Base-by-base conservation (phyloP, 805 yeast species). In the Candida ovalis region DNA sequence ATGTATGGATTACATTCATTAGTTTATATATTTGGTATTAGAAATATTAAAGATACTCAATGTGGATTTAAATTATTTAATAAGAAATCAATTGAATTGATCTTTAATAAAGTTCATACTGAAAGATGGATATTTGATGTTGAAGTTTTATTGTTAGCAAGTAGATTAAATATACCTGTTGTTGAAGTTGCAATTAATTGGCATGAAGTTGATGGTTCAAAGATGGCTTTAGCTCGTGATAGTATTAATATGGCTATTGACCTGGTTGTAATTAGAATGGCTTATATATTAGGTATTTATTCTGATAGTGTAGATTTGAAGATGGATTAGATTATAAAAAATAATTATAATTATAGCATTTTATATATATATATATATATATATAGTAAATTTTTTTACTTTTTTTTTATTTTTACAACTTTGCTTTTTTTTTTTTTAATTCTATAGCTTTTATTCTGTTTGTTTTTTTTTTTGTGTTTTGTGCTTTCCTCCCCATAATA, bases 51-150 rank as follows among this genome's bases (percentile, higher is more conserved):
- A 51, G 99, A 94, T 67, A 94, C 99, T 10, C 99, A 94, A 71
- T 94, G 99, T 71, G 99, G 99, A 2, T 94, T 94, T 72, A 94
- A 94, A 67, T 70, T 94, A 66, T 94, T 92, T 68, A 88, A 92
- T 56, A 78, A 82, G 51, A 70, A 74, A 8, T 85, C 97, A 0
- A 77, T 84, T 22, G 61, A 58, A 17, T 59, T 60, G 45, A 87
- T 94, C 39, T 89, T 90, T 66, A 97, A 97, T 2, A 82, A 78
- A 55, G 79, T 94, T 86, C 97, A 92, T 66, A 92, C 96, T 10
- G 99, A 94, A 67, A 84, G 98, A 45, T 94, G 99, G 99, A 94
- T 94, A 33, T 94, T 94, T 68, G 99, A 94, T 63, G 97, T 94
- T 28, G 99, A 94, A 70, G 80, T 92, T 15, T 73, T 94, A 55